Base-by-base conservation (phyloP, 225 moss, liverwort and hornwort species). In the Thuidium tamariscinum region DNA sequence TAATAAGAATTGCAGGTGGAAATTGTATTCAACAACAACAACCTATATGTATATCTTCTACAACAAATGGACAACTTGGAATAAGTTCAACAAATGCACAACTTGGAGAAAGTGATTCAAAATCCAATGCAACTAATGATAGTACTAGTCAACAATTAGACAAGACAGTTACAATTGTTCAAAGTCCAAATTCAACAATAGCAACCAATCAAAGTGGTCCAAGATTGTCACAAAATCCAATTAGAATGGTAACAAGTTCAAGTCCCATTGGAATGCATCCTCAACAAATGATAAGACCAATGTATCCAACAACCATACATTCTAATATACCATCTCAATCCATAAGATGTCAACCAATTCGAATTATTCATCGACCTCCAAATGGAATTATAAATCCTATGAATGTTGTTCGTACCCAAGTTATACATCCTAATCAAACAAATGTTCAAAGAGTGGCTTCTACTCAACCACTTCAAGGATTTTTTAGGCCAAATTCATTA, bases 271-370 rank as follows among this genome's bases (percentile, higher is more conserved):
- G 88, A 79, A 77, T 86, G 51, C 51, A 0, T 34, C 89, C 89
- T 29, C 91, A 88, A 55, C 88, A 86, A 86, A 60, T 90, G n/a
- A 77, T 86, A 39, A 77, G 88, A 37, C 91, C 89, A 65, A 52
- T 91, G 10, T 88, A 88, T 77, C 84, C 89, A 90, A 86, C 91
- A 51, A 44, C 22, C 0, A 0, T 86, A 3, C 69, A 46, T 51
- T 57, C 89, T 61, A 88, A 30, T 86, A 62, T 83, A 17, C 41
- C 81, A 49, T 81, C 86, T 54, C 91, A 91, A 72, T 5, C 86
- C 0, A 22, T 64, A 7, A 83, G 86, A 34, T 88, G 91, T 65
- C 91, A 91, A 86, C 91, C 84, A 76, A 83, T 91, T 56, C 84
- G 37, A 71, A 84, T 91, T 37, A 72, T 91, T 64, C 91, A 91